Evolutionary conservation across 257 asterid species (phyloP).

Genomic region (Gentiana dahurica): DNA sequence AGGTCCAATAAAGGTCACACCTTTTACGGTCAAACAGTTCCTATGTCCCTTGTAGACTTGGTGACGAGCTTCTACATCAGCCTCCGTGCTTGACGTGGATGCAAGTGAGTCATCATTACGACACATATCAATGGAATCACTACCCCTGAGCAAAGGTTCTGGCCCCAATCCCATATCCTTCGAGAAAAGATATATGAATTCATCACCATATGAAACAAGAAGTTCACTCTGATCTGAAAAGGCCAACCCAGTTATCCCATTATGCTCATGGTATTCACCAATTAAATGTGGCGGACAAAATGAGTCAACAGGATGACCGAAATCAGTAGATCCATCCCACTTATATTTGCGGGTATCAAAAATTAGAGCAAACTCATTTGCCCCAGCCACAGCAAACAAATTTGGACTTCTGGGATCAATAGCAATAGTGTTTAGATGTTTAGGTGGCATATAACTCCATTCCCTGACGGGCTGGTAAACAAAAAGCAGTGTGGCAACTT

Average conservation of each 20-base stretch:
- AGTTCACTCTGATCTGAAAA: conserved; percentile 85
- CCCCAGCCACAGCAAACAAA: conserved; percentile 72
- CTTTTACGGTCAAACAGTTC: conserved; percentile 66
- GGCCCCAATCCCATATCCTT: conserved; percentile 62
- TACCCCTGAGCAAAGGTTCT: conserved; percentile 19
- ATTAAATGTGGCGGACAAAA: conserved; percentile 64
- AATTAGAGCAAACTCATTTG: conserved; percentile 64
- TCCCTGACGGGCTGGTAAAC: conserved; percentile 39
- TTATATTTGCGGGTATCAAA: conserved; percentile 66
- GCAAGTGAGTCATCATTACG: conserved; percentile 16
- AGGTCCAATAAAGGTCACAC: conserved; percentile 77
- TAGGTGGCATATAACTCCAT: conserved; percentile 18
- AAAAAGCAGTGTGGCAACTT: conserved; percentile 43
- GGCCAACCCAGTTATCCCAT: conserved; percentile 75
- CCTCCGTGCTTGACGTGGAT: conserved; percentile 21
- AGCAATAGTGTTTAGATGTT: conserved; percentile 55
- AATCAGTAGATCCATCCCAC: conserved; percentile 53
- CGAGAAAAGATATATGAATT: conserved; percentile 62
- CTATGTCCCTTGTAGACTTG: conserved; percentile 71
- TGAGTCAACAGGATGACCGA: conserved; percentile 54
- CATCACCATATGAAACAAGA: conserved; percentile 68
- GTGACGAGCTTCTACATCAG: conserved; percentile 29
- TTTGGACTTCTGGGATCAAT: conserved; percentile 79
- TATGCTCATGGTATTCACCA: conserved; percentile 38
- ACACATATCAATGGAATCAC: conserved; percentile 24